Percentiles rank a stretch among this genome's conserved stretches.
These are phyloP conservation scores for Strobilomyces confusus DNA, from an alignment of 768 basidiomycete genomes.

Conservation along the genomic window DNA sequence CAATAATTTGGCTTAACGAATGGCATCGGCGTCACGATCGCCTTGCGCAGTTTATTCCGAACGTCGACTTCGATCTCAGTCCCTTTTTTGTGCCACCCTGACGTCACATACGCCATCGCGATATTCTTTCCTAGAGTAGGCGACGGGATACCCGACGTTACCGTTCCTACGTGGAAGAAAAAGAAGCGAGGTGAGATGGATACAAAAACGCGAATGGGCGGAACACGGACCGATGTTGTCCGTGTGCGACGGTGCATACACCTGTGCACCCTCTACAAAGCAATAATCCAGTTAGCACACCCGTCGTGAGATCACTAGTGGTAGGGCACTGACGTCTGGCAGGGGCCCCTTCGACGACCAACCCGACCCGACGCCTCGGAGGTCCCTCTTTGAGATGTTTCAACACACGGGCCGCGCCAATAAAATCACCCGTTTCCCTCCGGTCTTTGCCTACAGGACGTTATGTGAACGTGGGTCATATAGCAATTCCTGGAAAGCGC, in stretches of 20 bases:
- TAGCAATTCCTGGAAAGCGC: background rate
- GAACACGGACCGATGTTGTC: constrained; percentile 57
- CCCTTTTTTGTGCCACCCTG: constrained; percentile 87
- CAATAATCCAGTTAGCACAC: background rate
- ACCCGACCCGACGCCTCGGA: constrained; percentile 70
- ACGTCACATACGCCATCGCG: constrained; percentile 89
- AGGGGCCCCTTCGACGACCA: constrained; percentile 79
- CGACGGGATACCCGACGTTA: constrained; percentile 96
- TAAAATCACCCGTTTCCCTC: constrained; percentile 64
- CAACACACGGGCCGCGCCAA: constrained; percentile 71
- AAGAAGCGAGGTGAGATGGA: background rate
- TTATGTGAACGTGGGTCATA: background rate
- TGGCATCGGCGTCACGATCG: constrained; percentile 78
- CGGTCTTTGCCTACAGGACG: constrained; percentile 70
- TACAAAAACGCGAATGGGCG: constrained; percentile 1
- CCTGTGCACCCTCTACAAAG: constrained; percentile 70
- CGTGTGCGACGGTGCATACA: constrained; percentile 51
- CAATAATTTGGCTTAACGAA: constrained; percentile 84
- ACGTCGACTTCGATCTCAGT: constrained; percentile 83
- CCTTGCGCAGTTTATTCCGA: constrained; percentile 72
- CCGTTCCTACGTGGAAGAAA: constrained; percentile 38
- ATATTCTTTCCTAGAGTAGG: constrained; percentile 88
- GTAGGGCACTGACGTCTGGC: constrained; percentile 60
- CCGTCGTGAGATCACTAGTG: background rate
- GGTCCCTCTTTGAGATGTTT: constrained; percentile 80